Evolutionary conservation across 1,284 basidiomycete species (phyloP), one percentile per base, ranked within the genome.

Genomic region (Exsudoporus floridanus): DNA sequence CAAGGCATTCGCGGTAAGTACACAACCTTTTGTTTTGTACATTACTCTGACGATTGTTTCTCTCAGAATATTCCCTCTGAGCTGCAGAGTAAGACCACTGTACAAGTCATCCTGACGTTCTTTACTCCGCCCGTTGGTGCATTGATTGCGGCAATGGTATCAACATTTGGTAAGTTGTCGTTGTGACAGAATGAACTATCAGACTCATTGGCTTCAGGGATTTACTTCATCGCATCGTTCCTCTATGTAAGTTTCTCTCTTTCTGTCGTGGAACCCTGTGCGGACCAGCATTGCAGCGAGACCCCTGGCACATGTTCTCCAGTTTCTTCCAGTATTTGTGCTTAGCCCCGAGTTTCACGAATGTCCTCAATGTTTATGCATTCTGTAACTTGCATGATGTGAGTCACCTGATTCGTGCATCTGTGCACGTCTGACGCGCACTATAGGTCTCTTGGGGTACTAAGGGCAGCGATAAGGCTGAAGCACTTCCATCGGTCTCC

Each of bases 281-380:
- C 36, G 46, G 56, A 55, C 50, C 41, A 37, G n/a, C 16, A 31
- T 44, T 54, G 13, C 58, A 94, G 89, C 83, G 90, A 54, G 95
- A 98, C 73, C 95, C 95, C 7, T 98, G 95, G 95, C 95, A 98
- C 70, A 92, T 99, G 88, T 84, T 96, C 71, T 93, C 92, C n/a
- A 94, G 92, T 64, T 95, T 98, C 79, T 78, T 89, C 60, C 95
- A 97, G 71, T 98, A 97, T 70, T 75, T 97, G 62, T 84, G 87
- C 58, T 72, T 97, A 49, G 94, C 94, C 16, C 92, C 92, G 0
- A 92, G 89, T 61, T 95, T 96, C 74, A 94, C 88, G 45, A 98
- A 97, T 66, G 87, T 97, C 27, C 81, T 98, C 61, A 97, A 97
- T 71, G 92, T 96, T 31, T 98, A 97, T 66, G 93, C 94, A 0